Base-by-base conservation (phyloP, 2,329 filamentous ascomycete species). In the Teratosphaeria gauchensis region DNA sequence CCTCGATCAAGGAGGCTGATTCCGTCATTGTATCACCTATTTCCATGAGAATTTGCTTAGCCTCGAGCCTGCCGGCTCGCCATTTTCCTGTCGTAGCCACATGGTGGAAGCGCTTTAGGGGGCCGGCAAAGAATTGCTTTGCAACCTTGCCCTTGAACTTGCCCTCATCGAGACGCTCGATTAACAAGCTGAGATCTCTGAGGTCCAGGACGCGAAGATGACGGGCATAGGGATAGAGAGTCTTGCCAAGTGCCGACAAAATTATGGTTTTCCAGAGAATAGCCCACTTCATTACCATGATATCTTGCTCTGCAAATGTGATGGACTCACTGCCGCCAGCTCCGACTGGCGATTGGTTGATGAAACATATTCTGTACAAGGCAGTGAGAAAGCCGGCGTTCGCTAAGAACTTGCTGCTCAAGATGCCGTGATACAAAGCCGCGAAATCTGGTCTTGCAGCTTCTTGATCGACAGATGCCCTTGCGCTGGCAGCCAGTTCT, bases 251-350 rank as follows among this genome's bases (percentile, higher is more conserved):
- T 59, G 84, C 84, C 8, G 87, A 90, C 7, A 84, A 74, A 59
- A 88, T 81, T 63, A 90, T 82, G 1, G 85, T 85, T 55, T 82
- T 80, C 87, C 87, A 90, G 54, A 88, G 71, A 6, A 82, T 77
- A 1, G 83, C 82, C 80, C 83, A 86, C 71, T 81, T 81, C 57
- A 77, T 77, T 21, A 80, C 75, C n/a, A 75, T 73, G 31, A 76
- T 65, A 35, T 80, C 73, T 62, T 78, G 76, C 55, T 78, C 75
- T 1, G 73, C 70, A 16, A 73, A 62, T 16, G 72, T 66, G 28
- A 73, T 65, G n/a, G 70, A 63, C 59, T 75, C 66, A 71, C 74
- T 72, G 65, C 76, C 73, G 64, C 76, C 73, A 72, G 77, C 72
- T 72, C 74, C 73, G 21, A 77, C 71, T 2, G 76, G 74, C 24